Evolutionary conservation across 2,329 filamentous ascomycete genomes (phyloP).

Genomic region (Delphinella strobiligena): DNA sequence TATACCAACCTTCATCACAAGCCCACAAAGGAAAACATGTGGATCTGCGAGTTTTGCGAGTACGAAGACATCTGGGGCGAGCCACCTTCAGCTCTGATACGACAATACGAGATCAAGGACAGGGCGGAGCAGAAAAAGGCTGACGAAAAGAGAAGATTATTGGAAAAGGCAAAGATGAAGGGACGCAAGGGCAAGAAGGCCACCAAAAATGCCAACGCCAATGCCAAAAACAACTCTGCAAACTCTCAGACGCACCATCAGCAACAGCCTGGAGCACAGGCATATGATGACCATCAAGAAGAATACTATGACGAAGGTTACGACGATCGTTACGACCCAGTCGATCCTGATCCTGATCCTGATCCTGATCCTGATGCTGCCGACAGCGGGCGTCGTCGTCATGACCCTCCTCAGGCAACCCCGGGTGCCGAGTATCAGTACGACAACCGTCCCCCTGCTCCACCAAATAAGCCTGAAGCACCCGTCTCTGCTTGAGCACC

Average conservation of each 20-base stretch:
- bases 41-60: conserved; percentile 97
- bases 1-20: conserved; percentile 66
- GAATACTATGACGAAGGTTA: conserved; percentile 12
- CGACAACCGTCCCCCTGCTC: too few species aligned
- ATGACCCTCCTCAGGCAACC: conserved; percentile 4
- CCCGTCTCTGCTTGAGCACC: too few species aligned
- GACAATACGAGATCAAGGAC: conserved; percentile 90
- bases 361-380: background rate
- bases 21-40: conserved; percentile 60
- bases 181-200: conserved; percentile 55
- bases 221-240: conserved; percentile 4
- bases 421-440: background rate
- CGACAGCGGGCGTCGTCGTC: conserved; percentile 5
- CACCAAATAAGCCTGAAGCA: too few species aligned
- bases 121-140: conserved; percentile 70
- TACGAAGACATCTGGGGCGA: conserved; percentile 92
- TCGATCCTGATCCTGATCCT: conserved; percentile 1
- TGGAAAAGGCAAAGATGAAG: conserved; percentile 93
- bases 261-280: conserved; percentile 6
- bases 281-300: conserved; percentile 7
- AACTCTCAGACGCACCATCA: conserved; percentile 3
- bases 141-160: conserved; percentile 69
- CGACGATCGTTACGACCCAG: conserved; percentile 9
- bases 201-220: conserved; percentile 7
- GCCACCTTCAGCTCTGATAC: conserved; percentile 71